Evolutionary conservation across 371 early-diverging fungal species (phyloP), one percentile per base, ranked within the genome.

Genomic region (Actinomucor elegans): DNA sequence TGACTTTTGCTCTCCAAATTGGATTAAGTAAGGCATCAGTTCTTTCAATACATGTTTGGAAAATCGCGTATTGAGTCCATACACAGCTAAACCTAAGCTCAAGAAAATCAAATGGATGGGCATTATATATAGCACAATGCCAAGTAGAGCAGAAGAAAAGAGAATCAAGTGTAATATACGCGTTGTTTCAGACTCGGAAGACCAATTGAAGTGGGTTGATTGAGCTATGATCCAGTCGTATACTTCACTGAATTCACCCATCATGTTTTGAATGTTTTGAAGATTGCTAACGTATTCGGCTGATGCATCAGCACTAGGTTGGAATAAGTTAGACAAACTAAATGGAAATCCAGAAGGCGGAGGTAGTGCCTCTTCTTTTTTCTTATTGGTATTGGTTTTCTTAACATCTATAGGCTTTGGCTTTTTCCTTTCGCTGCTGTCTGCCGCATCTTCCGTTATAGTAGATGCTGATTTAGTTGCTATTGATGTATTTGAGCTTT

Each of bases 221-320:
- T 57, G 50, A 1, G 34, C 26, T 9, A 67, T 52, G 12, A 59
- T 36, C 55, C 55, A 56, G 38, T 72, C 73, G 17, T 77, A 74
- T 5, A 45, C 49, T 50, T 71, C 69, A 45, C 63, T 52, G 14
- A 70, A 59, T 43, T 72, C 72, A 5, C 72, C 68, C 72, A 72
- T 71, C 45, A 61, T 70, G 45, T 74, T 77, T 46, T 77, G 78
- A 11, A 77, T 35, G 33, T 72, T 69, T 41, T 70, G 64, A 26
- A 77, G 38, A 32, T 77, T 77, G 11, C 46, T 48, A 4, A 72
- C 24, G 27, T 74, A 74, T 32, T 77, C 75, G 6, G 78, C 71
- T 3, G 77, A 74, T 15, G 60, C 47, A 23, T 72, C 73, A 0
- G 50, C 37, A 4, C 37, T 47, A 43, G 59, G 52, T 27, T 60